Conservation (phyloP, 805 yeast genomes). For the Gaillardinia entomophila region DNA sequence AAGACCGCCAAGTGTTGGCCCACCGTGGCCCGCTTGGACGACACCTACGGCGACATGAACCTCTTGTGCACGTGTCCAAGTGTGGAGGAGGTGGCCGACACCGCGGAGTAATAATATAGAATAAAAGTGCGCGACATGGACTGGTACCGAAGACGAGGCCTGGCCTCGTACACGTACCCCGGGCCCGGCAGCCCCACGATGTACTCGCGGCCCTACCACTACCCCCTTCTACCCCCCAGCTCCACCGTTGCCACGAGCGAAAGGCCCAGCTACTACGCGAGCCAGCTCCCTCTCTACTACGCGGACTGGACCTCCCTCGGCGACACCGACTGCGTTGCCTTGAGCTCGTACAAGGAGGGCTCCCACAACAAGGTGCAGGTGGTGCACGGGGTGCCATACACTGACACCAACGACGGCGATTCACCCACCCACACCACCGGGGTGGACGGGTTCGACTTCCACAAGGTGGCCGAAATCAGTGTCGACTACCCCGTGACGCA, state of each 20-base stretch:
- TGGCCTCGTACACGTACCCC: too few species aligned
- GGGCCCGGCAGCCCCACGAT: too few species aligned
- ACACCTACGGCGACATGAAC: constrained; percentile 89
- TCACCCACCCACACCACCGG: constrained; percentile 2
- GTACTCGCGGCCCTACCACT: too few species aligned
- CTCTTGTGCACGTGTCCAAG: constrained; percentile 90
- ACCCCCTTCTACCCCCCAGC: background rate
- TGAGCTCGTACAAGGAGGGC: constrained; percentile 81
- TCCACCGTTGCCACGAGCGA: constrained; percentile 3
- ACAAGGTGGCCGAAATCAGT: constrained; percentile 43
- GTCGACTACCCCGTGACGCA: constrained; percentile 68
- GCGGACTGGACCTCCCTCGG: constrained; percentile 26
- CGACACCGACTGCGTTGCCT: constrained; percentile 49
- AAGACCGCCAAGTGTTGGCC: constrained; percentile 89
- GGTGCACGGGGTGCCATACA: constrained; percentile 23
- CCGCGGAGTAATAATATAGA: too few species aligned
- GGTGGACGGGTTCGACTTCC: constrained; percentile 37
- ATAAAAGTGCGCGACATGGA: too few species aligned
- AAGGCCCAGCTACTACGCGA: constrained; percentile 17
- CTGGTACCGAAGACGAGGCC: background rate
- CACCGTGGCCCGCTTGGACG: constrained; percentile 85
- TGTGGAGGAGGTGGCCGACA: constrained; percentile 69
- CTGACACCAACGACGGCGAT: constrained; percentile 13
- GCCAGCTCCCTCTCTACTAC: constrained; percentile 28
- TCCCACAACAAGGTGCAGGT: constrained; percentile 60